Conservation (phyloP, 805 yeast species). For the Sugiyamaella valdiviana region DNA sequence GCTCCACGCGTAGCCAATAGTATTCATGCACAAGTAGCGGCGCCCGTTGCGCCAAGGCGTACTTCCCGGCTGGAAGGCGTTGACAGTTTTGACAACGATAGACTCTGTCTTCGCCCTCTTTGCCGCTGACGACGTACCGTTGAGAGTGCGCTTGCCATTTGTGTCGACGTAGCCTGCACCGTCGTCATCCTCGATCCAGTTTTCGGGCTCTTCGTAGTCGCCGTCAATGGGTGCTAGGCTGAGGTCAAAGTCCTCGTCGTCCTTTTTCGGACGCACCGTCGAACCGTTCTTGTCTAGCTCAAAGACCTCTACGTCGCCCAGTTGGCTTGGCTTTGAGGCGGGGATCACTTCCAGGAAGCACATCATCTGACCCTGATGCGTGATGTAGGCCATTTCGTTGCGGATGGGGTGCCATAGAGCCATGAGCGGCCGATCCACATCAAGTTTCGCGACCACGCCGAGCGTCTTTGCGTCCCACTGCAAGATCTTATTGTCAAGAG, state of each 20-base stretch:
- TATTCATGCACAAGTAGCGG: conserved; percentile 74
- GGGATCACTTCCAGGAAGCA: conserved; percentile 21
- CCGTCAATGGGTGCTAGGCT: conserved; percentile 20
- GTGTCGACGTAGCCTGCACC: conserved; percentile 40
- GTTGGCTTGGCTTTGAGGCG: conserved; percentile 19
- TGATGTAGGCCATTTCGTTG: conserved; percentile 29
- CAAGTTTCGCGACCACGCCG: conserved; percentile 31
- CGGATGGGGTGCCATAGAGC: conserved; percentile 37
- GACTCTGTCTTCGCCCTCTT: conserved; percentile 13
- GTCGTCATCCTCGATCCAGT: conserved; percentile 61
- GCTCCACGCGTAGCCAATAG: conserved; percentile 75
- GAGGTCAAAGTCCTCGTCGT: conserved; percentile 28
- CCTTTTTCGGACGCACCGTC: conserved; percentile 18
- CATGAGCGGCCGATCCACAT: conserved; percentile 31
- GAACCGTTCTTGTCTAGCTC: background rate
- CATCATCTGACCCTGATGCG: conserved; percentile 30
- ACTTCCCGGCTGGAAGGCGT: conserved; percentile 78
- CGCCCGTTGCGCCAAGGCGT: conserved; percentile 74
- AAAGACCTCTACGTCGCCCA: conserved; percentile 20
- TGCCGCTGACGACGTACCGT: conserved; percentile 14
- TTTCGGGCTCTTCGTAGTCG: conserved; percentile 34
- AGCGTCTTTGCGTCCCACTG: conserved; percentile 49
- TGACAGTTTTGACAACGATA: background rate
- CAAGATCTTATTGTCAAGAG: conserved; percentile 43
- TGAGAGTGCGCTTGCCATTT: background rate